Percentiles rank a stretch among this genome's conserved stretches.
These are phyloP conservation scores for Fraxinus baroniana DNA, from an alignment of 305 asterid species.

Conservation along the genomic window DNA sequence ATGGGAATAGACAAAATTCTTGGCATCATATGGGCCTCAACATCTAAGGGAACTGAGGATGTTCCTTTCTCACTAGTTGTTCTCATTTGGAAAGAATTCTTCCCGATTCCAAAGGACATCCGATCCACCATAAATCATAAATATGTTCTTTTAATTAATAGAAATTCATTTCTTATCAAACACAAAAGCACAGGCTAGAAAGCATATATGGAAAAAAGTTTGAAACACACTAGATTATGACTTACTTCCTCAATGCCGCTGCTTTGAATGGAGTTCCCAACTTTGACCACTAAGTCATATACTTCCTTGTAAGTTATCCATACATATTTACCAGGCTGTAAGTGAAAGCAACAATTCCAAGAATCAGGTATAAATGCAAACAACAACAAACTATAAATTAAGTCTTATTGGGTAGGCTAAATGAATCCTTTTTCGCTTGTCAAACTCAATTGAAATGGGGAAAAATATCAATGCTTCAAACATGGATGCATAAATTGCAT, in stretches of 20 bases:
- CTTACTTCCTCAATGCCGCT: conserved; percentile 80
- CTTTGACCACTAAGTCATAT: conserved; percentile 67
- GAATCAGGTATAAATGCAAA: conserved; percentile 22
- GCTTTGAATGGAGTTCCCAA: conserved; percentile 85
- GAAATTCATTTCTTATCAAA: neutral
- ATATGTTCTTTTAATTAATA: neutral
- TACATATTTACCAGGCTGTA: conserved; percentile 68
- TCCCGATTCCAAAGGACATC: neutral
- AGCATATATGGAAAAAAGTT: neutral
- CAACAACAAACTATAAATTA: neutral
- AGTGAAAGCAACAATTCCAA: conserved; percentile 23
- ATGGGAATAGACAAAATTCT: neutral
- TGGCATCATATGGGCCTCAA: neutral
- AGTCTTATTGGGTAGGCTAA: neutral
- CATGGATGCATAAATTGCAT: conserved; percentile 22
- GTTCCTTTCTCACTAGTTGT: neutral
- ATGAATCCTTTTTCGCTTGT: neutral
- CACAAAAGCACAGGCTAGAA: neutral
- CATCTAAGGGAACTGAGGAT: neutral
- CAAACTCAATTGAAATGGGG: conserved; percentile 3
- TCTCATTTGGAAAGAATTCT: neutral
- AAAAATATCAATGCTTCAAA: conserved; percentile 11
- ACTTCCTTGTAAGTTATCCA: conserved; percentile 96
- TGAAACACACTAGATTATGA: neutral
- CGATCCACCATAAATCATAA: neutral